Evolutionary conservation across 106 monocot genomes (phyloP).

Genomic region (Dactylorhiza incarnata): DNA sequence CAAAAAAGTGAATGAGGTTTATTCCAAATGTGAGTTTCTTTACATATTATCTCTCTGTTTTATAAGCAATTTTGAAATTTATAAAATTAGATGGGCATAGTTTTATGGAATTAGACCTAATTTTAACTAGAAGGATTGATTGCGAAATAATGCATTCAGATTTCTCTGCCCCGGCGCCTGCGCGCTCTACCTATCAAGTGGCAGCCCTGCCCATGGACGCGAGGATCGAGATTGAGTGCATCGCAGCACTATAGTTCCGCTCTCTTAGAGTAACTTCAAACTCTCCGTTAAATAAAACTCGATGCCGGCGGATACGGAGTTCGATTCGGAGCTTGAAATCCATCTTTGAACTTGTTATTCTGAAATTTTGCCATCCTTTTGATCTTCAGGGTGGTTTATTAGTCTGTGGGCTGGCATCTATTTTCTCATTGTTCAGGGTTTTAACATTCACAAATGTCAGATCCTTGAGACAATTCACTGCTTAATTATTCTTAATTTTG

Average conservation of each 20-base stretch:
- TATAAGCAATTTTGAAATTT: background rate
- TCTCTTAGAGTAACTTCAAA: background rate
- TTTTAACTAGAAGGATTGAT: too few species aligned
- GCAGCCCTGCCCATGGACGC: slow-evolving; percentile 63
- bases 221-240: slow-evolving; percentile 76
- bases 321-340: background rate
- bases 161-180: slow-evolving; percentile 49
- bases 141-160: slow-evolving; percentile 22
- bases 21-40: slow-evolving; percentile 55
- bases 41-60: background rate
- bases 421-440: too few species aligned
- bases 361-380: background rate
- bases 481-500: too few species aligned
- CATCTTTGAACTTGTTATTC: background rate
- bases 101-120: too few species aligned
- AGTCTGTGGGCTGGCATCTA: too few species aligned
- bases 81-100: too few species aligned
- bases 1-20: slow-evolving; percentile 74
- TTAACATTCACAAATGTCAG: too few species aligned
- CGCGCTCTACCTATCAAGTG: slow-evolving; percentile 62
- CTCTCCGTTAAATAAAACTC: background rate
- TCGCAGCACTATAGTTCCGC: slow-evolving; percentile 46
- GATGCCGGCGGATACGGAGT: background rate
- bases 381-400: too few species aligned
- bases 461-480: too few species aligned